Conservation (phyloP, 352 stramenopile genomes). For the Lagenidium sp. region DNA sequence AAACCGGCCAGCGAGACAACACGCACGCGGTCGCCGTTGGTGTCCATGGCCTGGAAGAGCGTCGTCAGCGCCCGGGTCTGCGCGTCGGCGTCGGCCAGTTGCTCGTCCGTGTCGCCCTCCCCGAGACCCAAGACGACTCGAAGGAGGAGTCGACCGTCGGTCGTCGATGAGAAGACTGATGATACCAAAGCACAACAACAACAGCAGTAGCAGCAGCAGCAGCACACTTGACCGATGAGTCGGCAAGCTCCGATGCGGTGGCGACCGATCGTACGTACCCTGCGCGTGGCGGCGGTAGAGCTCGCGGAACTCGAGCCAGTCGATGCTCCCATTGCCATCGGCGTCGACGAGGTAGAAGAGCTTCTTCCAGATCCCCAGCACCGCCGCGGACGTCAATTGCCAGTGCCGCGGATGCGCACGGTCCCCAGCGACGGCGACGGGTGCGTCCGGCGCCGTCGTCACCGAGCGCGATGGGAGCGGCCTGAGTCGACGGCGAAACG, state of each 20-base stretch:
- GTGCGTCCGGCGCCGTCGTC: no score
- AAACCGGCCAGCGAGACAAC: not conserved
- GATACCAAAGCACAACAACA: not conserved
- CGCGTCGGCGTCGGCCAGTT: no score
- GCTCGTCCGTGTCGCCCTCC: not conserved
- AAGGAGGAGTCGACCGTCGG: slow-evolving; percentile 33
- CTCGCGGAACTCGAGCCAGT: slow-evolving; percentile 41
- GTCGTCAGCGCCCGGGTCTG: slow-evolving; percentile 12
- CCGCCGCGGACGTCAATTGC: slow-evolving; percentile 1
- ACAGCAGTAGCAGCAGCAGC: no score
- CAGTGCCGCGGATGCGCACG: no score
- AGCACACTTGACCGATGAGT: no score
- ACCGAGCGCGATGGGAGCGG: no score
- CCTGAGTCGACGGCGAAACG: no score
- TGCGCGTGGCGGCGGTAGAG: slow-evolving; percentile 28
- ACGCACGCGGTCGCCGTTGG: slow-evolving; percentile 32
- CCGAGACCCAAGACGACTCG: slow-evolving; percentile 15
- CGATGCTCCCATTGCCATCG: slow-evolving; percentile 43
- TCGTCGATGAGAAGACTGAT: slow-evolving; percentile 26
- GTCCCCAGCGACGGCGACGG: no score
- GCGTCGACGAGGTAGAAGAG: slow-evolving; percentile 58
- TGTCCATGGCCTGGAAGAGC: slow-evolving; percentile 43
- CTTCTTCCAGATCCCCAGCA: slow-evolving; percentile 41
- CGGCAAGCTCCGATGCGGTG: not conserved
- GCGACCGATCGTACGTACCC: slow-evolving; percentile 12